Base-by-base conservation (phyloP, 1,284 basidiomycete species). In the Athelia sp. region DNA sequence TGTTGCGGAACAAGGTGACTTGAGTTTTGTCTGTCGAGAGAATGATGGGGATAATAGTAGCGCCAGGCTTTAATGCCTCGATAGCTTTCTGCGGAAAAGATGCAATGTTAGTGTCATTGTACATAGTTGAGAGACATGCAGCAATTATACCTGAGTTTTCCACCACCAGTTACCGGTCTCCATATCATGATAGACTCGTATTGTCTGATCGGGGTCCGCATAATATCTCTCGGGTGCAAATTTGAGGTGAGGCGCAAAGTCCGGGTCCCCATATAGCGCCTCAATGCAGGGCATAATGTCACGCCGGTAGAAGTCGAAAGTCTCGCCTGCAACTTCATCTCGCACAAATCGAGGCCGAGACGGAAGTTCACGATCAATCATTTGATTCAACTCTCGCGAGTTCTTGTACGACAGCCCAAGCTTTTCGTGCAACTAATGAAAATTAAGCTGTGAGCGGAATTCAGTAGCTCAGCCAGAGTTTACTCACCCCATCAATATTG, bases 11-110 rank as follows among this genome's bases (percentile, higher is more conserved):
- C 13, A 60, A 21, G 0, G 65, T 68, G 1, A 71, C 43, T 43
- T 67, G 64, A 0, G 66, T 71, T 52, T 72, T 72, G 53, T 73
- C 70, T 0, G 70, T 63, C 0, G 67, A 69, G 4, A 74, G 56
- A 24, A 75, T 70, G 31, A 75, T 54, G 1, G 72, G 72, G 3
- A 71, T 54, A 21, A 73, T 63, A 1, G 72, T 74, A 1, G 63
- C 63, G 2, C 71, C 68, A 6, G 63, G 62, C 3, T 51, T 60
- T 2, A 52, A 36, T n/a, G 50, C 49, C 22, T 68, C 64, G 23
- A 70, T 45, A 1, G 40, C 53, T 49, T 64, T 56, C 64, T 69
- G 38, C 24, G 53, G 3, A 23, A 42, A 23, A 21, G 4, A 10
- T 2, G 47, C 34, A n/a, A 35, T 23, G 17, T 19, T 19, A 24